These are phyloP conservation scores for Citrus australasica DNA, from an alignment of 345 rosid species.

Conservation along the genomic window DNA sequence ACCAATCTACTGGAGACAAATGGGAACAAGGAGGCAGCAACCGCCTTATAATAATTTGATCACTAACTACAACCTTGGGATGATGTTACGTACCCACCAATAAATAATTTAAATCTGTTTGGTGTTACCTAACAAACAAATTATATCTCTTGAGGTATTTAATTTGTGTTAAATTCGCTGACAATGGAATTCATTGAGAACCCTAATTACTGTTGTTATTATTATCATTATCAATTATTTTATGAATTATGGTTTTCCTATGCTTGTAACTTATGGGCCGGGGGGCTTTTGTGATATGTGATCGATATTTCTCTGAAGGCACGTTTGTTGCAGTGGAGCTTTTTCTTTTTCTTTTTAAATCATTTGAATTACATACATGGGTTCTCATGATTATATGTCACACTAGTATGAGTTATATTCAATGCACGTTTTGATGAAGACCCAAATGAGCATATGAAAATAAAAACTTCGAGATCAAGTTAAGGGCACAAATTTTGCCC, in stretches of 20 bases:
- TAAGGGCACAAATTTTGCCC: not conserved
- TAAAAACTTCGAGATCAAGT: not conserved
- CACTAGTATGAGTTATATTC: no score
- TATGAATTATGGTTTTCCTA: no score
- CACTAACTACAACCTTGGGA: not conserved
- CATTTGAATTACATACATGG: not conserved
- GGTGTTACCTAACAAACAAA: not conserved
- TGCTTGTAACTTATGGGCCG: no score
- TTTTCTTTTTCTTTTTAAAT: not conserved
- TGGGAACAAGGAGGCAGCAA: not conserved
- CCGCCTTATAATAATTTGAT: not conserved
- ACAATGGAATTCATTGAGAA: not conserved
- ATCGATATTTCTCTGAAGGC: no score
- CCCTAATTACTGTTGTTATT: no score
- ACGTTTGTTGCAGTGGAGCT: not conserved
- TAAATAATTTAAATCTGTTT: not conserved
- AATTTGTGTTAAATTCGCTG: not conserved
- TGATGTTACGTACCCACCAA: not conserved
- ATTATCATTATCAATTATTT: no score
- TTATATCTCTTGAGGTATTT: not conserved
- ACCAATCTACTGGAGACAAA: not conserved
- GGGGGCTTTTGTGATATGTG: no score
- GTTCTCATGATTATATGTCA: not conserved
- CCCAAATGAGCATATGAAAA: not conserved
- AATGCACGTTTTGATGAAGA: not conserved